These are phyloP conservation scores for Diaporthe eres DNA, from an alignment of 2,329 filamentous ascomycete species.

Conservation along the genomic window DNA sequence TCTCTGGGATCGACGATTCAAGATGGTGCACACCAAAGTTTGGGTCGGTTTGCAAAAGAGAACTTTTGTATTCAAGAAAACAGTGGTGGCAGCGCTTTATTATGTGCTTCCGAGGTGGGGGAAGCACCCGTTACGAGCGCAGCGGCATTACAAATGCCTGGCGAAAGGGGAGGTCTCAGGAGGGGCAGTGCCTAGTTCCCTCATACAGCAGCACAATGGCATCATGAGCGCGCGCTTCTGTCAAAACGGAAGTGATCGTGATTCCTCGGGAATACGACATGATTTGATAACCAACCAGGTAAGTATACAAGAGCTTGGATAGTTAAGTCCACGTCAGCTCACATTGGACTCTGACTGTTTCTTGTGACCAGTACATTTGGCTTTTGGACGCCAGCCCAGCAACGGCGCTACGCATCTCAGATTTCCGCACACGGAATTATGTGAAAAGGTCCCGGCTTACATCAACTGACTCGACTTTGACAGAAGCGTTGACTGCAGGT, in stretches of 20 bases:
- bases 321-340: background rate
- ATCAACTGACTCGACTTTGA: too few species aligned
- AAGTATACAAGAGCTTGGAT: too few species aligned
- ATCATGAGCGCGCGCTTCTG: constrained; percentile 28
- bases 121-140: background rate
- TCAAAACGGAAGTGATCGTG: constrained; percentile 11
- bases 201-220: constrained; percentile 31
- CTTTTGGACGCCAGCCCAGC: background rate
- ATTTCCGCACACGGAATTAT: background rate
- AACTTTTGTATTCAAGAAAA: background rate
- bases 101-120: constrained; percentile 30
- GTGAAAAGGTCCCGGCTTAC: background rate
- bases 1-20: background rate
- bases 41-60: background rate
- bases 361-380: background rate
- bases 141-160: constrained; percentile 32
- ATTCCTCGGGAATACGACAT: background rate
- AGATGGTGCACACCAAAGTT: background rate
- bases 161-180: background rate
- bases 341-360: background rate
- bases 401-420: too few species aligned
- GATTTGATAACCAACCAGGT: background rate
- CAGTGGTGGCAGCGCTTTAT: background rate
- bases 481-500: background rate
- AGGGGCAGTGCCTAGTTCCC: constrained; percentile 6